These are phyloP conservation scores for Schizothecium vesticola DNA, from an alignment of 495 filamentous ascomycete species.

Conservation along the genomic window DNA sequence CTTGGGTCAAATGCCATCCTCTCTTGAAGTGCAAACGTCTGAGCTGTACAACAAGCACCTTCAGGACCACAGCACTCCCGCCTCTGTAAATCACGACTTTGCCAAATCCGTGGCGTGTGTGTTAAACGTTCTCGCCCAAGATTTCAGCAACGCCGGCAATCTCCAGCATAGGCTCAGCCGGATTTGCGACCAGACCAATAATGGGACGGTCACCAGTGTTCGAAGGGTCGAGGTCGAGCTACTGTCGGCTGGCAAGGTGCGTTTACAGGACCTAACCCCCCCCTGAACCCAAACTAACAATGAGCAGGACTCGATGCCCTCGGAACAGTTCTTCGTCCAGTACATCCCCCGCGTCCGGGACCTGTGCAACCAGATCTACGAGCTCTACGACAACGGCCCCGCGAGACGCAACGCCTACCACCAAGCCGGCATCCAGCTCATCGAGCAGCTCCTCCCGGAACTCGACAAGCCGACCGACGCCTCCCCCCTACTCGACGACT, in stretches of 20 bases:
- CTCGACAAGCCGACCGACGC: constrained; percentile 13
- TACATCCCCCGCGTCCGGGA: constrained; percentile 31
- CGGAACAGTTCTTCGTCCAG: constrained; percentile 26
- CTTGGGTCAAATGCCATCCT: constrained; percentile 17
- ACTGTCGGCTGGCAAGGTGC: constrained; percentile 41
- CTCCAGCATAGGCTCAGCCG: constrained; percentile 23
- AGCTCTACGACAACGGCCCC: constrained; percentile 25
- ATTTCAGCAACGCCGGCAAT: constrained; percentile 18
- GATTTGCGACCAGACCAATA: constrained; percentile 25
- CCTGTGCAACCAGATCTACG: constrained; percentile 37
- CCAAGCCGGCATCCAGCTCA: constrained; percentile 29
- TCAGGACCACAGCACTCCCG: constrained; percentile 16
- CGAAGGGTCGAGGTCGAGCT: constrained; percentile 43
- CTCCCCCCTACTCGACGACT: constrained; percentile 9
- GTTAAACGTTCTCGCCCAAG: constrained; percentile 23
- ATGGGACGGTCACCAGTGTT: constrained; percentile 30
- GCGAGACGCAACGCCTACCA: constrained; percentile 35
- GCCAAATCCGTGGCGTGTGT: constrained; percentile 25
- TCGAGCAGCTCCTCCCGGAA: constrained; percentile 31
- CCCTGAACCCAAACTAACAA: constrained; percentile 14
- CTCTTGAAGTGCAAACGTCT: constrained; percentile 28
- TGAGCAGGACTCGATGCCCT: constrained; percentile 27
- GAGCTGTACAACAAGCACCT: constrained; percentile 33
- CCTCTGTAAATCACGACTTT: constrained; percentile 23
- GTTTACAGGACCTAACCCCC: not conserved